Evolutionary conservation across 495 filamentous ascomycete genomes (phyloP).

Genomic region (Penicillium waksmanii): DNA sequence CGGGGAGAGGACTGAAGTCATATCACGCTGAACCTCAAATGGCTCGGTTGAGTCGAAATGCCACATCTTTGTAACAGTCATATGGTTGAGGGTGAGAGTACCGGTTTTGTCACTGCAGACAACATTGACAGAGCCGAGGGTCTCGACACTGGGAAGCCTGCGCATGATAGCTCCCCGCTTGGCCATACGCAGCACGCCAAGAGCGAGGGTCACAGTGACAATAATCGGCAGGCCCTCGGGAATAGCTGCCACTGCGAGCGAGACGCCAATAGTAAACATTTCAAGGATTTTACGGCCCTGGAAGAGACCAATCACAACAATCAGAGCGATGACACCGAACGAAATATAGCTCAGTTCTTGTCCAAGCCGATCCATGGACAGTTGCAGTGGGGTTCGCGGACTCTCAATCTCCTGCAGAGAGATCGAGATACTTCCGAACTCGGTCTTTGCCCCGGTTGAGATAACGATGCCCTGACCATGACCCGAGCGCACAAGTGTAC

Average conservation of each 20-base stretch:
- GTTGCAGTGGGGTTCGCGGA: slow-evolving; percentile 87
- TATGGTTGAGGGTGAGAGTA: slow-evolving; percentile 94
- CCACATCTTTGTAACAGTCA: slow-evolving; percentile 98
- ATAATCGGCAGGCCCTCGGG: slow-evolving; percentile 97
- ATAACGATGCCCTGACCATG: slow-evolving; percentile 95
- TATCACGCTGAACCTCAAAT: slow-evolving; percentile 74
- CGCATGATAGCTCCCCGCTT: slow-evolving; percentile 91
- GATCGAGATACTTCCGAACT: slow-evolving; percentile 95
- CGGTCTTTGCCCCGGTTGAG: slow-evolving; percentile 86
- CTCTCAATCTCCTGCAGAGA: slow-evolving; percentile 93
- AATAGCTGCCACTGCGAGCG: slow-evolving; percentile 94
- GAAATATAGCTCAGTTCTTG: slow-evolving; percentile 94
- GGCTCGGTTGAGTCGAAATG: slow-evolving; percentile 74
- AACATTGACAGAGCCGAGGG: slow-evolving; percentile 96
- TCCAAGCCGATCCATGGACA: slow-evolving; percentile 96
- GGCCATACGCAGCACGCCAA: slow-evolving; percentile 95
- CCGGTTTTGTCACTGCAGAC: slow-evolving; percentile 99
- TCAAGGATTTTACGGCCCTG: slow-evolving; percentile 89
- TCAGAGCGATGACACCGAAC: slow-evolving; percentile 90
- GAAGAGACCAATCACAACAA: slow-evolving; percentile 83
- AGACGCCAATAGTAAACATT: slow-evolving; percentile 97
- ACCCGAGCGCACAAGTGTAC: slow-evolving; percentile 93
- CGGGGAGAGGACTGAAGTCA: slow-evolving; percentile 60
- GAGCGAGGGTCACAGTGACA: slow-evolving; percentile 92
- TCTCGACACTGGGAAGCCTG: slow-evolving; percentile 94